phyloP scores from a whole-genome alignment of 305 asterid species.

The Fraxinus dipetala region DNA sequence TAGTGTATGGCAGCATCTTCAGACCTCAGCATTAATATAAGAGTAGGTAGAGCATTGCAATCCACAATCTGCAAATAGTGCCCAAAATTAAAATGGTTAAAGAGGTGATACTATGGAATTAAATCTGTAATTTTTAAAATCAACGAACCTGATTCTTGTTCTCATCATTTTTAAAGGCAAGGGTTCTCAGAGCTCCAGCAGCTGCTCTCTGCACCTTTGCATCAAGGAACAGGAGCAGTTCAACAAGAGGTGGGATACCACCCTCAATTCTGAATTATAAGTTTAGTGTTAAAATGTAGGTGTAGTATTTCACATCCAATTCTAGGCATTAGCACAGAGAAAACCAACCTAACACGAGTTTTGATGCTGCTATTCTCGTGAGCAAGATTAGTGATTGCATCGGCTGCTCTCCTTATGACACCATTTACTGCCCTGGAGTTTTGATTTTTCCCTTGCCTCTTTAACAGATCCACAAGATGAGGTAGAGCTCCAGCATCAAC shows the following conservation, averaged over 20 bases:
- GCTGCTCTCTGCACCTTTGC: constrained; percentile 96
- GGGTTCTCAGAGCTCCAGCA: constrained; percentile 92
- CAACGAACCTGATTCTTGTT: constrained; percentile 76
- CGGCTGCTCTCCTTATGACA: constrained; percentile 89
- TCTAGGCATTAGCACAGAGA: constrained; percentile 3
- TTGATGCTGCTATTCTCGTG: constrained; percentile 95
- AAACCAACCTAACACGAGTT: constrained; percentile 78
- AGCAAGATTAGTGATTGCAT: constrained; percentile 96
- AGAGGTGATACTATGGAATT: background rate
- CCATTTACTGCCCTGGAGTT: constrained; percentile 83
- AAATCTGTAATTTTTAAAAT: constrained; percentile 8
- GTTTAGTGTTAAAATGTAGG: constrained; percentile 15
- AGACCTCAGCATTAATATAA: constrained; percentile 89
- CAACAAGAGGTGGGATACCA: constrained; percentile 98
- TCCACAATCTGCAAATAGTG: constrained; percentile 75
- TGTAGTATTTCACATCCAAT: constrained; percentile 2
- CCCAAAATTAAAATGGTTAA: constrained; percentile 5
- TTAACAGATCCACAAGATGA: constrained; percentile 77
- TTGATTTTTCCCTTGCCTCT: constrained; percentile 59
- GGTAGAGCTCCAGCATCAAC: constrained; percentile 96
- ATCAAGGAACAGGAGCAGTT: constrained; percentile 77
- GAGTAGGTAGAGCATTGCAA: constrained; percentile 93
- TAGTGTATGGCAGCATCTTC: constrained; percentile 94
- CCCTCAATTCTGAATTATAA: constrained; percentile 70
- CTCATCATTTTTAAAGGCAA: constrained; percentile 91